phyloP scores from a whole-genome alignment of 2,329 filamentous ascomycete genomes.

The Epichloe hybrida region DNA sequence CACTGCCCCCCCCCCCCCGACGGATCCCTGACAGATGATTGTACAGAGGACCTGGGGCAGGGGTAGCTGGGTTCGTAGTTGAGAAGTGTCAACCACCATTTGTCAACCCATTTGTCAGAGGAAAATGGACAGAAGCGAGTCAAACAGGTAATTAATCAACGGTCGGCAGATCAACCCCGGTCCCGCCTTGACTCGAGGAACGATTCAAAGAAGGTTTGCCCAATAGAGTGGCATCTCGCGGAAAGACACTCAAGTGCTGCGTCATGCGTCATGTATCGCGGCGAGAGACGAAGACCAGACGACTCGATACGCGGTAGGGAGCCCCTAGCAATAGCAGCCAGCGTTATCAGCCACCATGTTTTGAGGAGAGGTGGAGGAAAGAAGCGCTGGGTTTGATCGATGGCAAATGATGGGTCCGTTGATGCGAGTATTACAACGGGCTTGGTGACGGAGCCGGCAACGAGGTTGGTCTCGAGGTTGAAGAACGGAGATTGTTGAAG shows the following conservation, averaged over 20 bases:
- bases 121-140: neutral
- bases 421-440: neutral
- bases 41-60: too few species aligned
- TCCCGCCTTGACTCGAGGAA: neutral
- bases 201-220: too few species aligned
- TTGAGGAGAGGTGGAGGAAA: neutral
- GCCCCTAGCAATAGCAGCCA: neutral
- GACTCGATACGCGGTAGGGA: neutral
- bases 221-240: too few species aligned
- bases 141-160: neutral
- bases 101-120: too few species aligned
- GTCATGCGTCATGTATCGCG: too few species aligned
- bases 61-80: too few species aligned
- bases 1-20: too few species aligned
- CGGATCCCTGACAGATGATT: too few species aligned
- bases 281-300: neutral
- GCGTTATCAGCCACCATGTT: neutral
- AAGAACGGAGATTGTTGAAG: neutral
- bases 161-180: neutral
- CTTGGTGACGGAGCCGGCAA: too few species aligned
- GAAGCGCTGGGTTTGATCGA: neutral
- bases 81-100: too few species aligned
- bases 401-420: neutral
- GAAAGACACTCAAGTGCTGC: too few species aligned
- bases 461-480: too few species aligned